A percentile compares a stretch with the other conserved stretches of the same genome.
phyloP scores from a whole-genome alignment of 441 rosid species.

The Jatropha multifida region DNA sequence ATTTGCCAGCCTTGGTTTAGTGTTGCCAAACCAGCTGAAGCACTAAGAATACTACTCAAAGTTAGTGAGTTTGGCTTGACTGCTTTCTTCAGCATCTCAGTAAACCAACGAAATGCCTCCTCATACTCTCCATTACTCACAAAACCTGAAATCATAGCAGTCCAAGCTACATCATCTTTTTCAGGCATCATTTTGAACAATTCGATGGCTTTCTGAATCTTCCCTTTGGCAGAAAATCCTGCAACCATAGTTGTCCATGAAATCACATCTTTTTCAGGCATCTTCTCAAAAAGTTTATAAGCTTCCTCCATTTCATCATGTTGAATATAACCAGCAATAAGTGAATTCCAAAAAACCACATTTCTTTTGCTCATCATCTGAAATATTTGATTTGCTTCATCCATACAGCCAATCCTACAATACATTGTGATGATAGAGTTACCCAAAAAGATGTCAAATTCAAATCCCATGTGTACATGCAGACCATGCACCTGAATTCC shows the following conservation, averaged over 20 bases:
- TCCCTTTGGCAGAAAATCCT: slow-evolving; percentile 49
- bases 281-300: slow-evolving; percentile 48
- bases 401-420: slow-evolving; percentile 43
- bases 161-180: slow-evolving; percentile 69
- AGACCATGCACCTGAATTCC: slow-evolving; percentile 66
- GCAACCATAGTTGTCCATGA: slow-evolving; percentile 72
- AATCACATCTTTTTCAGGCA: slow-evolving; percentile 62
- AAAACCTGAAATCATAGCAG: slow-evolving; percentile 64
- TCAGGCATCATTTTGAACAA: slow-evolving; percentile 64
- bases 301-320: slow-evolving; percentile 45
- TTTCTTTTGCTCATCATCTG: slow-evolving; percentile 44
- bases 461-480: slow-evolving; percentile 42
- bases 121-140: slow-evolving; percentile 53
- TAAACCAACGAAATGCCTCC: slow-evolving; percentile 56
- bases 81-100: slow-evolving; percentile 46
- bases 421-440: slow-evolving; percentile 68
- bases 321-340: slow-evolving; percentile 60
- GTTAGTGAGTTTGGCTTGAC: slow-evolving; percentile 53
- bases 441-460: slow-evolving; percentile 51
- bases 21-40: slow-evolving; percentile 62
- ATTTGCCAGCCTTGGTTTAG: slow-evolving; percentile 55
- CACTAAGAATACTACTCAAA: slow-evolving; percentile 61
- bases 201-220: slow-evolving; percentile 43
- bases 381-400: slow-evolving; percentile 48
- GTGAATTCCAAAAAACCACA: slow-evolving; percentile 68